Base-by-base conservation (phyloP, 2,329 filamentous ascomycete genomes). In the Dryadomyces quercivorus region DNA sequence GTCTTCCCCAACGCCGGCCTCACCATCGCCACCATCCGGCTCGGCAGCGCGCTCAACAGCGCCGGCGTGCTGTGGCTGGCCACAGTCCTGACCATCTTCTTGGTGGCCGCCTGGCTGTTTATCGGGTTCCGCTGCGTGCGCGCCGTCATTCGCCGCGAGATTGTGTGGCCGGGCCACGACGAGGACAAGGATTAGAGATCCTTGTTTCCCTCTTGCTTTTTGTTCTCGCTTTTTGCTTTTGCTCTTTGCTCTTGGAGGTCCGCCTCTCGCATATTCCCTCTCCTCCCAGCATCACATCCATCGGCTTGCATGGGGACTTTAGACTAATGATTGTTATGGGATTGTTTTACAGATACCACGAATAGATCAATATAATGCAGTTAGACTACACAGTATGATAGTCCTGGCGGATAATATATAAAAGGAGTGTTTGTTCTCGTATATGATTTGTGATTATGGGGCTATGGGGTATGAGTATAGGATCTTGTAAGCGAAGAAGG, bases 1-100 rank as follows among this genome's bases (percentile, higher is more conserved):
- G 75, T 85, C 38, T 85, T 85, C 61, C 81, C 82, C 6, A 84
- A 85, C 56, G 79, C 77, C 1, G 82, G 81, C 0, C 76, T 85
- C 52, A 80, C 77, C 1, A 69, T 85, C 43, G 76, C 79, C 0
- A 75, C 75, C 4, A 80, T 85, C 44, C 70, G 77, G 15, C 68
- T 83, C 48, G 81, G 76, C 2, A 71, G 71, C n/a, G 72, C 67
- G 0, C 67, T 82, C 12, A 65, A 71, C 1, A 84, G 77, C 60
- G 57, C 69, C 0, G 76, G 70, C 0, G 67, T 84, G n/a, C 62
- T 74, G 62, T 76, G 75, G 52, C 67, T 82, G 21, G 73, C 74
- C 2, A 76, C 74, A 16, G 78, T 73, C 18, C 72, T 84, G 72
- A 79, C 79, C 0, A 65, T 81, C 20, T 59, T 75, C 15, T 63